Conservation (phyloP, 164 flowering plant genomes). For the Chimonanthus praecox region DNA sequence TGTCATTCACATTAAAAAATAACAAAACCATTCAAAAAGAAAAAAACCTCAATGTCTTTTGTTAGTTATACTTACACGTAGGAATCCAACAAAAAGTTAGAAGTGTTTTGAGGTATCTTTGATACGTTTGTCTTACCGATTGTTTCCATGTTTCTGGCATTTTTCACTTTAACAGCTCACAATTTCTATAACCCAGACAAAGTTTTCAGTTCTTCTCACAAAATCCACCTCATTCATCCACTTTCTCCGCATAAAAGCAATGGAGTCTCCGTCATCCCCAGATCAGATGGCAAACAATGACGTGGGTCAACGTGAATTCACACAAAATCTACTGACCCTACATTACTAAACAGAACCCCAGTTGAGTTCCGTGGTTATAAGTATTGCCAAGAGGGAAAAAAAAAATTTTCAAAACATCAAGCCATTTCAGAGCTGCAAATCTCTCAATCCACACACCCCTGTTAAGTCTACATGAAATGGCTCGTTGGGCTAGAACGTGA, state of each 20-base stretch:
- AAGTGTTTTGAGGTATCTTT: neutral
- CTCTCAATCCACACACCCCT: no score
- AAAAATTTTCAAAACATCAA: no score
- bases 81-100: neutral
- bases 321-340: no score
- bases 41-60: no score
- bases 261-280: neutral
- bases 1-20: neutral
- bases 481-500: no score
- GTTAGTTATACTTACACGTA: no score
- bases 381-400: no score
- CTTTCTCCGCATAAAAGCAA: neutral
- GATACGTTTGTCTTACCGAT: neutral
- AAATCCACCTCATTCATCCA: neutral
- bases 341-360: no score
- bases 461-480: no score
- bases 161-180: neutral
- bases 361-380: no score
- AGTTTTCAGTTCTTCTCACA: neutral
- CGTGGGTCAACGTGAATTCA: no score
- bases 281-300: neutral
- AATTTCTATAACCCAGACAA: slow-evolving; percentile 1
- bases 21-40: neutral
- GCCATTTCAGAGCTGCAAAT: no score
- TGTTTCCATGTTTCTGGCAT: neutral